Percentiles rank a stretch among this genome's conserved stretches.
Conservation (phyloP, 78 protist genomes). For the Pelomyxa schiedti region DNA sequence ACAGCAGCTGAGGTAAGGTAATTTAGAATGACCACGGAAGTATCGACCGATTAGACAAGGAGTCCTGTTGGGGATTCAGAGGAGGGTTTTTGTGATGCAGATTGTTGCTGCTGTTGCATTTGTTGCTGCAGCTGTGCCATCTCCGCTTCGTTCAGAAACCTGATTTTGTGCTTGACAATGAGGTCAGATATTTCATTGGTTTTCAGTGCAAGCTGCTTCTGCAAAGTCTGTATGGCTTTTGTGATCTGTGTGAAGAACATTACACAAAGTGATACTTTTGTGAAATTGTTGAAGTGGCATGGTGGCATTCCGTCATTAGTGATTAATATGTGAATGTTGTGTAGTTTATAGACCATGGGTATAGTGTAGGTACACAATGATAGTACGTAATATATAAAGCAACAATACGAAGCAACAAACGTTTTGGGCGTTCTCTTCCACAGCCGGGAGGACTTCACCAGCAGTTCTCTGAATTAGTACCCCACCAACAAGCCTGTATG, state of each 20-base stretch:
- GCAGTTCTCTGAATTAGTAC: neutral
- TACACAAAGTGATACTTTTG: neutral
- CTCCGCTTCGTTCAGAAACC: neutral
- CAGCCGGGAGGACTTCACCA: conserved; percentile 3
- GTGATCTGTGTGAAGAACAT: neutral
- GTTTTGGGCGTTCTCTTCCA: neutral
- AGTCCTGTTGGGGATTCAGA: too few relatives aligned
- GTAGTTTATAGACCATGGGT: too few relatives aligned
- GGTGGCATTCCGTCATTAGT: too few relatives aligned
- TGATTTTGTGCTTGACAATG: neutral
- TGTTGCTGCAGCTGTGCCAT: too few relatives aligned
- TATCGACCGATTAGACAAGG: too few relatives aligned
- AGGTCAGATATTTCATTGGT: neutral
- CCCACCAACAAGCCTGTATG: neutral
- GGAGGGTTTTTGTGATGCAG: too few relatives aligned
- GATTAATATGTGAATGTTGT: neutral
- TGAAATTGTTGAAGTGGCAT: too few relatives aligned
- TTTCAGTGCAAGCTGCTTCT: neutral
- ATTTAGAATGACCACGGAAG: too few relatives aligned
- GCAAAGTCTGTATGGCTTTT: neutral
- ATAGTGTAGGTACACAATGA: too few relatives aligned
- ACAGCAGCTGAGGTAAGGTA: too few relatives aligned
- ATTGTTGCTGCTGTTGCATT: too few relatives aligned
- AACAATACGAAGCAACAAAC: neutral
- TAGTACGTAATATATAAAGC: neutral